Base-by-base conservation (phyloP, 164 flowering plant genomes). In the Aristolochia contorta region DNA sequence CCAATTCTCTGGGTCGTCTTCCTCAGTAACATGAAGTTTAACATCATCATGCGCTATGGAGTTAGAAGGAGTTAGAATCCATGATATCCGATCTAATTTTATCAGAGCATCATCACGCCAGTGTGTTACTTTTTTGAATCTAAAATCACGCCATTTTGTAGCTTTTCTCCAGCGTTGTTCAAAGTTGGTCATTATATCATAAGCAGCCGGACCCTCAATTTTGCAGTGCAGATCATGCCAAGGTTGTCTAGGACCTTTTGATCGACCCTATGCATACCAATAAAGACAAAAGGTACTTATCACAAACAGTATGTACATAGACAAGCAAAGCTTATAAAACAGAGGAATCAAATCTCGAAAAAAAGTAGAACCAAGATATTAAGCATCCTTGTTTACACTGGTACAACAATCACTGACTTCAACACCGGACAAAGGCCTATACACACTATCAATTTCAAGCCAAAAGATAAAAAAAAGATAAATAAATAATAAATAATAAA, bases 201-300 rank as follows among this genome's bases (percentile, higher is more conserved):
- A 79, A 46, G 90, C 96, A 64, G 96, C 96, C 48, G 92, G 92
- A 9, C 92, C 96, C 51, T 88, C 92, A 51, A 85, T 71, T 67
- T 75, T 82, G 68, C 90, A 88, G 62, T 88, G 96, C 47, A 87
- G 64, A 66, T 87, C 96, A 76, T 87, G 96, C 96, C 96, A 88
- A 47, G 96, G 96, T 72, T 86, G 82, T 68, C 96, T 79, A 14
- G 96, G 96, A 57, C 82, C 74, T 62, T 58, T 64, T 60, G 66
- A 25, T 45, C 61, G 64, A 45, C 72, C 57, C 85, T 81, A 69
- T 52, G 67, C 58, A 67, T 47, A 41, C 55, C 32, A 63, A 22
- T 54, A 63, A 21, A 18, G 64, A 54, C 9, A 37, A 37, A 4
- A 37, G 43, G 43, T 37, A 37, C 43, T 37, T 37, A 37, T 37